Evolutionary conservation across 345 rosid genomes (phyloP).

Genomic region (Salix koriyanagi): DNA sequence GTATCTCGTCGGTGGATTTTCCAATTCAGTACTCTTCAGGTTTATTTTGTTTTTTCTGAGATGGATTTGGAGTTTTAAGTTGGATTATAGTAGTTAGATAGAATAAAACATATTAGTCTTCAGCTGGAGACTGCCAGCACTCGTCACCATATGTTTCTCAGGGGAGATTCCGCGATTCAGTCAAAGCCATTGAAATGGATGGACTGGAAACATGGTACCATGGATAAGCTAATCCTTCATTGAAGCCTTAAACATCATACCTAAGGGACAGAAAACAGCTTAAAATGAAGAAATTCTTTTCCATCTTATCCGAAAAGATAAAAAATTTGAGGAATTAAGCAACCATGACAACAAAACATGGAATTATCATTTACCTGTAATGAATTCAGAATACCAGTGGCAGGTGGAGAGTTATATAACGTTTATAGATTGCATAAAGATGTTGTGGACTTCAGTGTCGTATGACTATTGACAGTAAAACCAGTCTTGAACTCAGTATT

Average conservation of each 20-base stretch:
- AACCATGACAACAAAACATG: not conserved
- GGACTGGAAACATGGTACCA: not conserved
- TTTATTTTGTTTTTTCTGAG: not conserved
- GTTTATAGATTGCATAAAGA: not conserved
- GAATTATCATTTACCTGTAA: not conserved
- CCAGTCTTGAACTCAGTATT: not conserved
- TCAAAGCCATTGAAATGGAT: conserved; percentile 19
- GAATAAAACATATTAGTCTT: not conserved
- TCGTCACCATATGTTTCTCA: not conserved
- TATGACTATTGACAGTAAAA: not conserved
- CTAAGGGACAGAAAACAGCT: not conserved
- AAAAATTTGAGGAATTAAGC: not conserved
- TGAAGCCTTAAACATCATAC: not conserved
- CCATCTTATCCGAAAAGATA: not conserved
- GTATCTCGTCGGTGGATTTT: not conserved
- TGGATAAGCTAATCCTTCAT: not conserved
- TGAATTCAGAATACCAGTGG: not conserved
- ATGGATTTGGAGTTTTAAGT: not conserved
- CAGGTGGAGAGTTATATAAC: not conserved
- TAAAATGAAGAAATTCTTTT: not conserved
- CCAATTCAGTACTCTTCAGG: not conserved
- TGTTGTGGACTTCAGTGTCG: not conserved
- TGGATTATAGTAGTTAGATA: too few relatives aligned
- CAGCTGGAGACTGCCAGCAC: not conserved
- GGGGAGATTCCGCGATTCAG: conserved; percentile 63